Evolutionary conservation across 2,329 filamentous ascomycete genomes (phyloP), one percentile per base, ranked within the genome.

Genomic region (Bipolaris victoriae): DNA sequence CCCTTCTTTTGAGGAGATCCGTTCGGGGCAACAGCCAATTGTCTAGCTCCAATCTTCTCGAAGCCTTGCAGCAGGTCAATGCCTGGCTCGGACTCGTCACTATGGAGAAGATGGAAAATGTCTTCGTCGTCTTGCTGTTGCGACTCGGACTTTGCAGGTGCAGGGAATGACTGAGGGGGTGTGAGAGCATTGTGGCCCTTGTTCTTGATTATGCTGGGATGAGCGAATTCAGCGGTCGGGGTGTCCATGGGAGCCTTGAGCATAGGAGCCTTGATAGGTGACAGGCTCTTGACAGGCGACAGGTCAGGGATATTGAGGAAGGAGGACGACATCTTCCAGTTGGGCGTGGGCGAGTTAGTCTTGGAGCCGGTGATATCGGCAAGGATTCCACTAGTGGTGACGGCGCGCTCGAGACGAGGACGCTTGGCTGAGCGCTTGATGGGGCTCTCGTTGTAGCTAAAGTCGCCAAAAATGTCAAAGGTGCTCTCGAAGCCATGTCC

Each of bases 51-150:
- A 71, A 92, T 92, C 78, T 88, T 90, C 71, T 89, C 86, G 67
- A 92, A 92, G 9, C 89, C 89, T 69, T 90, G 87, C 44, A 90
- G 83, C 63, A 92, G 88, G 67, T 92, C 90, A 49, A 92, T 82
- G 13, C 83, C 77, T 57, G 88, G 86, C 56, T 85, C 81, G 3
- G 79, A 79, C 39, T 87, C 85, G 58, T 89, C 86, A 55, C 82
- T 80, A 49, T 86, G 79, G 39, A 88, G 81, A 35, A 86, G 83
- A 18, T 80, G 77, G 65, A 83, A 86, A 29, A 86, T 81, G 13
- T 85, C 83, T 7, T 85, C 82, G 37, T 84, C 82, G 43, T 84
- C 81, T 49, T 58, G 55, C 13, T 70, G 48, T 52, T 67, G 57
- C 37, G 66, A 54, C 20, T 47, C 56, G 31, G 66, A 56, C 36